Percentiles rank a stretch among this genome's conserved stretches.
These are phyloP conservation scores for Exidia glandulosa DNA, from an alignment of 768 basidiomycete species.

Conservation along the genomic window DNA sequence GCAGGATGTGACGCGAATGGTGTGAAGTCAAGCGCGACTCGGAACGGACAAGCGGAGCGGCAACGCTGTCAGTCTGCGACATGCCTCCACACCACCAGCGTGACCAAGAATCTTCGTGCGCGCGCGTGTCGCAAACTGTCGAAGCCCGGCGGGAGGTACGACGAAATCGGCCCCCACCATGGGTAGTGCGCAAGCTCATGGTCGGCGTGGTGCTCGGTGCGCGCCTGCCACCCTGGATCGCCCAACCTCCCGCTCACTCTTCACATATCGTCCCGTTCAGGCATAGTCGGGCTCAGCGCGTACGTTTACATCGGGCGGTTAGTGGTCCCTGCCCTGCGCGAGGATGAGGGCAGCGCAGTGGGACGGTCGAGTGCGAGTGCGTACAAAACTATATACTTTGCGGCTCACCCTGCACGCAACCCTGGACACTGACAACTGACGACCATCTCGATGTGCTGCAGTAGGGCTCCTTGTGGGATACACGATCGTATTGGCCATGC, in stretches of 20 bases:
- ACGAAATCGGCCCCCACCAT: slow-evolving; percentile 34
- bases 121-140: neutral
- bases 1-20: neutral
- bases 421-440: neutral
- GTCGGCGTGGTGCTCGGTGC: slow-evolving; percentile 43
- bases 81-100: neutral
- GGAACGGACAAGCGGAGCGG: too few relatives aligned
- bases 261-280: neutral
- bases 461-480: slow-evolving; percentile 61
- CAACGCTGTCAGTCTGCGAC: too few relatives aligned
- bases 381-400: neutral
- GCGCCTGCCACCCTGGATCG: slow-evolving; percentile 46
- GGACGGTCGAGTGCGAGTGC: slow-evolving; percentile 56
- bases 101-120: neutral
- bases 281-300: neutral
- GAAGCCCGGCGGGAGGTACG: neutral
- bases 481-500: slow-evolving; percentile 51
- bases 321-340: slow-evolving; percentile 57
- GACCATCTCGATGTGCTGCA: slow-evolving; percentile 16
- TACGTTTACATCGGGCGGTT: slow-evolving; percentile 75
- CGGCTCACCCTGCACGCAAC: neutral
- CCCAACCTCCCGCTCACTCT: neutral
- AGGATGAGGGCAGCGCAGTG: slow-evolving; percentile 35
- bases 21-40: too few relatives aligned
- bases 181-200: slow-evolving; percentile 62